Percentiles rank a stretch among this genome's conserved stretches.
Evolutionary conservation across 306 rosid species (phyloP).

Genomic region (Cyamopsis tetragonoloba): DNA sequence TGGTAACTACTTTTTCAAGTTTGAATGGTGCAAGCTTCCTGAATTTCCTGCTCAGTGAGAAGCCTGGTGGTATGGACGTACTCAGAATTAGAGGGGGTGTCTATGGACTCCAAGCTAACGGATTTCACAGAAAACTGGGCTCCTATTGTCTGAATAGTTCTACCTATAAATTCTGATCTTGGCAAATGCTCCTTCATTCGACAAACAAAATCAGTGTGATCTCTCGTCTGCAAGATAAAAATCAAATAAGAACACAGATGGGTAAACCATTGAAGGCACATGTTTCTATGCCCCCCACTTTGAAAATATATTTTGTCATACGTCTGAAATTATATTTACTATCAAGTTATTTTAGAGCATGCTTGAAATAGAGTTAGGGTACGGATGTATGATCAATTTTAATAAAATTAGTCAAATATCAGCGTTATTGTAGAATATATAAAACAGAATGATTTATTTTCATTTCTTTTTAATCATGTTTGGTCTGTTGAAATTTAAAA

Average conservation of each 20-base stretch:
- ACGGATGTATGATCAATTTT: too few species aligned
- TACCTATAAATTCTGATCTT: conserved; percentile 57
- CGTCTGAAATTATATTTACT: too few species aligned
- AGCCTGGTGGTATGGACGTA: conserved; percentile 59
- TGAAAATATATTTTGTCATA: too few species aligned
- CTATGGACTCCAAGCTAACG: conserved; percentile 31
- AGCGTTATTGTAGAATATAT: too few species aligned
- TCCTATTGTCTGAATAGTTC: conserved; percentile 48
- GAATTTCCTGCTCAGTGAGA: conserved; percentile 57
- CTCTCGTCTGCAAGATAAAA: conserved; percentile 55
- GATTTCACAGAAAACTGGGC: conserved; percentile 43
- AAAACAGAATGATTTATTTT: too few species aligned
- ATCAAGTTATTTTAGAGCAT: too few species aligned
- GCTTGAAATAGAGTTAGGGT: too few species aligned
- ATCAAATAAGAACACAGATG: not conserved
- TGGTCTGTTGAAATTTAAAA: too few species aligned
- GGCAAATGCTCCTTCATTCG: conserved; percentile 72
- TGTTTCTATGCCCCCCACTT: too few species aligned
- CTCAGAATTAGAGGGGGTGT: conserved; percentile 28
- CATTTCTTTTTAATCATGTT: too few species aligned
- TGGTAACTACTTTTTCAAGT: conserved; percentile 20
- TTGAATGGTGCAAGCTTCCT: conserved; percentile 30
- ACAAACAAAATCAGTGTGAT: conserved; percentile 70
- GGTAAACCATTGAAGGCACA: conserved; percentile 11
- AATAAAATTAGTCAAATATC: too few species aligned